phyloP scores from a whole-genome alignment of 805 yeast species.

The Yueomyces sinensis region DNA sequence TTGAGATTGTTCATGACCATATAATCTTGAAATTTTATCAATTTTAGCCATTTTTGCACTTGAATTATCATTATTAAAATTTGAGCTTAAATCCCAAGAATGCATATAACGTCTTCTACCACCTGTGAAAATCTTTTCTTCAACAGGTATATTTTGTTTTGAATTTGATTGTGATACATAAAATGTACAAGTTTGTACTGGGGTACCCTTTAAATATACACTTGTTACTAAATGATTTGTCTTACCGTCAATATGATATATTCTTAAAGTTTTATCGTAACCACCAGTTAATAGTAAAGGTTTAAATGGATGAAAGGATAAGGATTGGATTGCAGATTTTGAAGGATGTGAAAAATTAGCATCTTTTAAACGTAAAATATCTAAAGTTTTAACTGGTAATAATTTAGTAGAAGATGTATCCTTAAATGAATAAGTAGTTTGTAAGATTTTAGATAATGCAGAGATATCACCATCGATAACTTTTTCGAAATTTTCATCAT shows the following conservation, averaged over 20 bases:
- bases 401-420: constrained; percentile 34
- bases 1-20: constrained; percentile 83
- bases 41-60: constrained; percentile 32
- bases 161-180: constrained; percentile 14
- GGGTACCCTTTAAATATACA: constrained; percentile 63
- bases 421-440: constrained; percentile 28
- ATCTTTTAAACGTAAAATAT: constrained; percentile 74
- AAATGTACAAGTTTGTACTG: constrained; percentile 55
- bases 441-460: constrained; percentile 28
- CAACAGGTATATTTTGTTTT: too few relatives aligned
- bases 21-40: constrained; percentile 77
- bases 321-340: constrained; percentile 69
- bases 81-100: constrained; percentile 69
- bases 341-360: constrained; percentile 64
- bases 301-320: constrained; percentile 65
- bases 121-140: constrained; percentile 55
- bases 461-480: constrained; percentile 28
- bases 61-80: constrained; percentile 5
- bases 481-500: constrained; percentile 19
- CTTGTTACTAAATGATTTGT: constrained; percentile 70
- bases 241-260: constrained; percentile 86
- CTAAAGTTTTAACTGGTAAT: constrained; percentile 56
- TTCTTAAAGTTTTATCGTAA: constrained; percentile 73
- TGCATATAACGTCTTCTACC: constrained; percentile 90
- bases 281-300: constrained; percentile 87